Evolutionary conservation across 768 basidiomycete genomes (phyloP).

Genomic region (Suillus subluteus): DNA sequence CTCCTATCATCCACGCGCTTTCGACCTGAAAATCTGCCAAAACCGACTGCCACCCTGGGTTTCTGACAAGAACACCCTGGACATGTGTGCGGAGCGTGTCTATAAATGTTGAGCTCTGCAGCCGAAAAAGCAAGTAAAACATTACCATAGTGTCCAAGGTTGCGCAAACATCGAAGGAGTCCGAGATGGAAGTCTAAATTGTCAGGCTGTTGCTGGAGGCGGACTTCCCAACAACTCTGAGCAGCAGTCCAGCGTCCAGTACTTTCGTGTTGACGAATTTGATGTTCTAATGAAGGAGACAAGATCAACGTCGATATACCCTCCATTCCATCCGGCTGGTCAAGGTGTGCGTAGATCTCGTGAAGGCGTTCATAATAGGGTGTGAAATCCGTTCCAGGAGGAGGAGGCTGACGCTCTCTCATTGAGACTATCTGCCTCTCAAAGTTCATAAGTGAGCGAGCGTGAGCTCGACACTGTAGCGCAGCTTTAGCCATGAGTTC

Average conservation of each 20-base stretch:
- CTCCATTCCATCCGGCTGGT: slow-evolving; percentile 99
- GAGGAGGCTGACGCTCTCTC: slow-evolving; percentile 40
- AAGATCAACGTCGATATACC: slow-evolving; percentile 89
- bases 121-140: slow-evolving; percentile 7
- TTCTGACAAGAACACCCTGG: slow-evolving; percentile 81
- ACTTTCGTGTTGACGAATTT: slow-evolving; percentile 97
- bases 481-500: slow-evolving; percentile 93
- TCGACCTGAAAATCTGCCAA: slow-evolving; percentile 88
- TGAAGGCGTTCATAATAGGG: slow-evolving; percentile 85
- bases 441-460: slow-evolving; percentile 92
- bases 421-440: slow-evolving; percentile 78
- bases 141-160: slow-evolving; percentile 94
- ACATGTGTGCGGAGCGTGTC: slow-evolving; percentile 97
- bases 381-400: slow-evolving; percentile 47
- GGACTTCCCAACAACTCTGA: slow-evolving; percentile 98
- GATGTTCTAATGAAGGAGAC: slow-evolving; percentile 89
- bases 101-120: slow-evolving; percentile 32
- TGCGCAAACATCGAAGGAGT: slow-evolving; percentile 85
- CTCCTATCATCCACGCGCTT: slow-evolving; percentile 94
- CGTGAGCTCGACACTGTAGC: slow-evolving; percentile 92
- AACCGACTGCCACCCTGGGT: slow-evolving; percentile 79
- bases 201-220: slow-evolving; percentile 87
- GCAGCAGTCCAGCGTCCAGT: slow-evolving; percentile 97
- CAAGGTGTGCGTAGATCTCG: slow-evolving; percentile 93
- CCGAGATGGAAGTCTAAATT: slow-evolving; percentile 90